These are phyloP conservation scores for Fonsecaea nubica DNA, from an alignment of 2,329 filamentous ascomycete species.

Conservation along the genomic window DNA sequence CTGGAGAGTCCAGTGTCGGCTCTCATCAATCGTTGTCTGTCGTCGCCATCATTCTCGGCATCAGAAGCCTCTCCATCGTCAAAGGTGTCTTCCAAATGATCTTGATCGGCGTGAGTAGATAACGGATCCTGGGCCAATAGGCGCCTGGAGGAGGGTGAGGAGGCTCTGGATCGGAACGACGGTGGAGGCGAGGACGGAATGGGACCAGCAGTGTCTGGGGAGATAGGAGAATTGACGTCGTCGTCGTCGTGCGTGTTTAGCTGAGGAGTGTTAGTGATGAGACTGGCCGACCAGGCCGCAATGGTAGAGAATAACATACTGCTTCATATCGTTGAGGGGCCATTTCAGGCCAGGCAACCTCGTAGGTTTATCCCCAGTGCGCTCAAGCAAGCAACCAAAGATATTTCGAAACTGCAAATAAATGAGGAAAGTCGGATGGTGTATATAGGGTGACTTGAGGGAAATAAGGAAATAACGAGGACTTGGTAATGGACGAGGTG, in stretches of 20 bases:
- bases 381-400: neutral
- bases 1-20: conserved; percentile 54
- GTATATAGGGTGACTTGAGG: conserved; percentile 10
- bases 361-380: conserved; percentile 2
- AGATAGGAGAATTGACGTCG: conserved; percentile 40
- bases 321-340: conserved; percentile 58
- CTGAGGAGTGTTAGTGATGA: conserved; percentile 40
- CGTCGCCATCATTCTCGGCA: conserved; percentile 75
- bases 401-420: neutral
- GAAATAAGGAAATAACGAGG: conserved; percentile 10
- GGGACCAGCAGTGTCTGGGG: conserved; percentile 41
- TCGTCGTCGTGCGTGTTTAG: conserved; percentile 53
- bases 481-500: conserved; percentile 2
- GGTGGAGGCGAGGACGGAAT: conserved; percentile 61
- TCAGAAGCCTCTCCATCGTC: conserved; percentile 78
- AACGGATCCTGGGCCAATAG: conserved; percentile 61
- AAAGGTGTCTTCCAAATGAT: conserved; percentile 86
- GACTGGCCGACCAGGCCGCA: conserved; percentile 8
- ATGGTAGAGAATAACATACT: conserved; percentile 46
- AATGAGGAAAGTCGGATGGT: conserved; percentile 3
- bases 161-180: conserved; percentile 85
- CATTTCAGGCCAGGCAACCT: conserved; percentile 44
- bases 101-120: conserved; percentile 69
- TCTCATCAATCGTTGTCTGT: conserved; percentile 84
- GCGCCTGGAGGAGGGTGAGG: conserved; percentile 66